Percentiles rank a stretch among this genome's conserved stretches.
Conservation (phyloP, 2,329 filamentous ascomycete genomes). For the Pseudocercospora crystallina region DNA sequence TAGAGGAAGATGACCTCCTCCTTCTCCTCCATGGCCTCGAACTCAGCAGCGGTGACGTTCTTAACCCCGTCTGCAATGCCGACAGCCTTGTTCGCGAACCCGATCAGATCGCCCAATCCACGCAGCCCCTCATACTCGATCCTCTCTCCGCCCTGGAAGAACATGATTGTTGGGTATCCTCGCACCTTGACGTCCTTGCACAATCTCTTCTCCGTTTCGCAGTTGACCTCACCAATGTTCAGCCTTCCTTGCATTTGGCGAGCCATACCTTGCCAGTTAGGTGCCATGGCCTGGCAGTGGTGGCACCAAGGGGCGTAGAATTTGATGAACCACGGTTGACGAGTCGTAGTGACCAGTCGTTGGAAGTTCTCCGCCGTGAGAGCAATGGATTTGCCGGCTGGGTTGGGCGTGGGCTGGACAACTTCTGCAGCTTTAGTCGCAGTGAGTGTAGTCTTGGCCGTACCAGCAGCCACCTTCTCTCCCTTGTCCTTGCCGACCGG, state of each 20-base stretch:
- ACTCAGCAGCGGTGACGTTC: conserved; percentile 73
- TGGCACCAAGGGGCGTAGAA: conserved; percentile 98
- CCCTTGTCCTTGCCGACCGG: conserved; percentile 28
- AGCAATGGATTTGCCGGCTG: conserved; percentile 69
- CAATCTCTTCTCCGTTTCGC: conserved; percentile 78
- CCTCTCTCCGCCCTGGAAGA: conserved; percentile 87
- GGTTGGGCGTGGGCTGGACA: conserved; percentile 65
- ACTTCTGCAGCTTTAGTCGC: conserved; percentile 46
- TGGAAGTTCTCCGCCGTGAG: conserved; percentile 86
- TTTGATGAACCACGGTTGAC: conserved; percentile 97
- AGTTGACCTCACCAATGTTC: conserved; percentile 95
- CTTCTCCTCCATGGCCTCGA: conserved; percentile 82
- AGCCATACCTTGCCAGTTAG: conserved; percentile 84
- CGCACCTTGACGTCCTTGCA: conserved; percentile 84
- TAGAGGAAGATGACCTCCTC: conserved; percentile 97
- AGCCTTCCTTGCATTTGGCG: conserved; percentile 87
- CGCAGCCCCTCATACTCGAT: conserved; percentile 92
- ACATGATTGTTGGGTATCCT: conserved; percentile 85
- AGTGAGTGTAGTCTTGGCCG: conserved; percentile 47
- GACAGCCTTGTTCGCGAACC: conserved; percentile 82
- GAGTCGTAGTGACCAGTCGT: conserved; percentile 76
- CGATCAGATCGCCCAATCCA: conserved; percentile 84
- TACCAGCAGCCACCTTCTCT: conserved; percentile 29
- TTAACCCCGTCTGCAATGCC: conserved; percentile 73
- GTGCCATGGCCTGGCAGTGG: conserved; percentile 90